phyloP scores from a whole-genome alignment of 345 rosid genomes.

The Gossypium longicalyx region DNA sequence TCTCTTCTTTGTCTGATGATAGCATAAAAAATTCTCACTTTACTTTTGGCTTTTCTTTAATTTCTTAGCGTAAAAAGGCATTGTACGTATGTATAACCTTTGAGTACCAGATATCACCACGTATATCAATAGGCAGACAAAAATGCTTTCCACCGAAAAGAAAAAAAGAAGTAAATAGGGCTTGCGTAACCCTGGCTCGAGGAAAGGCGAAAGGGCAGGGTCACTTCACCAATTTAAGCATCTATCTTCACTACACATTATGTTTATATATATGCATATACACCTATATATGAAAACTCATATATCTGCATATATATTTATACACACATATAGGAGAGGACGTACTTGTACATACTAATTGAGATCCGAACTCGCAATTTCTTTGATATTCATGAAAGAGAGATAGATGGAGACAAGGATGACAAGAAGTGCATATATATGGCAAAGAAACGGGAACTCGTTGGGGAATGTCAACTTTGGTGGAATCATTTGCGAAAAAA shows the following conservation, averaged over 20 bases:
- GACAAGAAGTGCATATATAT: neutral
- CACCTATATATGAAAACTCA: too few species aligned
- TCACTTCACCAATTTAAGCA: neutral
- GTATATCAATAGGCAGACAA: neutral
- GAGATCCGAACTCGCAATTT: neutral
- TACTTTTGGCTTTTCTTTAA: neutral
- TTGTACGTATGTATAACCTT: neutral
- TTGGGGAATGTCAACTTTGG: constrained; percentile 13
- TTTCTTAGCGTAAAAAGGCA: neutral
- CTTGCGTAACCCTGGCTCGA: neutral
- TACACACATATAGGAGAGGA: too few species aligned
- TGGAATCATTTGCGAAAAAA: neutral
- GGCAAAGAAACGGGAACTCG: neutral
- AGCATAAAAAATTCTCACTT: neutral
- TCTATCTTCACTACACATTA: neutral
- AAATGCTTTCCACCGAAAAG: neutral
- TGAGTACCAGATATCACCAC: constrained; percentile 5
- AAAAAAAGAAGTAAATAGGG: neutral
- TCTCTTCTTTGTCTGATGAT: constrained; percentile 8
- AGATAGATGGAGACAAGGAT: neutral
- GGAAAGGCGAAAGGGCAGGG: constrained; percentile 22
- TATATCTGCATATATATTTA: too few species aligned
- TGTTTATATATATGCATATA: neutral
- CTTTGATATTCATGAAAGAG: neutral
- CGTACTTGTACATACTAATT: too few species aligned